A percentile compares a stretch with the other conserved stretches of the same genome.
phyloP scores from a whole-genome alignment of 257 asterid species.

The Pogostemon cablin region DNA sequence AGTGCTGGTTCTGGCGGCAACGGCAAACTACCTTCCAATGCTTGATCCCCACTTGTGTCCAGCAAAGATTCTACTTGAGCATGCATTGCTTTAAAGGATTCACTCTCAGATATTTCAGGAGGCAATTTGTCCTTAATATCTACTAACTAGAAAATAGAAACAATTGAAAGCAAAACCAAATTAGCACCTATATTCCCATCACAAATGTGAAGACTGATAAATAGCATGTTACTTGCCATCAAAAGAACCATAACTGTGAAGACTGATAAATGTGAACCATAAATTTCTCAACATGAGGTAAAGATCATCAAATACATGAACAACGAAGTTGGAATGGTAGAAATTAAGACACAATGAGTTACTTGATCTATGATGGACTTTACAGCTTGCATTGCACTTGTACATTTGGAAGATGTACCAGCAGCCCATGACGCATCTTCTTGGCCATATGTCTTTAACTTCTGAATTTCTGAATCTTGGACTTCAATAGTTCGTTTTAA shows the following conservation, averaged over 20 bases:
- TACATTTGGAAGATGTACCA: conserved; percentile 55
- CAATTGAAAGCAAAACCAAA: conserved; percentile 13
- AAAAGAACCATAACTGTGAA: background rate
- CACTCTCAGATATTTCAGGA: conserved; percentile 56
- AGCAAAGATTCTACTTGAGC: conserved; percentile 64
- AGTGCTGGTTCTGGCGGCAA: conserved; percentile 28
- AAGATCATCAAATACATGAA: no score
- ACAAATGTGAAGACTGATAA: background rate
- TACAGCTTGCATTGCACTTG: conserved; percentile 50
- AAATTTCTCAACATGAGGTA: no score
- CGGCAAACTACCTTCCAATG: conserved; percentile 35
- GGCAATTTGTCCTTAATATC: conserved; percentile 64
- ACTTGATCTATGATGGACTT: conserved; percentile 67
- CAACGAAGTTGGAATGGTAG: no score
- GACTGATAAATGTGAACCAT: no score
- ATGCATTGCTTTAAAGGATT: conserved; percentile 48
- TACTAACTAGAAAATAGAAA: conserved; percentile 51
- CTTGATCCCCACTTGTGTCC: conserved; percentile 38
- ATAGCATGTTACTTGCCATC: background rate
- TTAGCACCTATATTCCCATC: conserved; percentile 1
- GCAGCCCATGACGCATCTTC: conserved; percentile 58
- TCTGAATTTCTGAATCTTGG: conserved; percentile 62
- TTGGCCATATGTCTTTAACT: conserved; percentile 50
- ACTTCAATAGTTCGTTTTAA: conserved; percentile 65
- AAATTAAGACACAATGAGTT: conserved; percentile 13